Evolutionary conservation across 2,329 filamentous ascomycete species (phyloP).

Genomic region (Geosmithia flava): DNA sequence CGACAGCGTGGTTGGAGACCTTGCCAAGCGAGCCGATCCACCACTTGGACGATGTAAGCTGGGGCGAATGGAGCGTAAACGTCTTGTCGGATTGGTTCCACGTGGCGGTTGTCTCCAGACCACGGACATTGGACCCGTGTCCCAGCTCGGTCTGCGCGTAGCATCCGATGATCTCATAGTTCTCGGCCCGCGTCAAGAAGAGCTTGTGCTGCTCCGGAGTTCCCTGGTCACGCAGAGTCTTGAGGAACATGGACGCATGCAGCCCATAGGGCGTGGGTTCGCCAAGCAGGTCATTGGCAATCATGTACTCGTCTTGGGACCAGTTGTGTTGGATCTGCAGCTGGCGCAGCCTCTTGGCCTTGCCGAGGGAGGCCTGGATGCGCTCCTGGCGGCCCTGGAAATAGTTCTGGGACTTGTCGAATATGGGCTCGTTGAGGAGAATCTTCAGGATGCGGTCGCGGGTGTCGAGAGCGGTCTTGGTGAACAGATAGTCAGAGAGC

Average conservation of each 20-base stretch:
- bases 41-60: slow-evolving; percentile 69
- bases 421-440: slow-evolving; percentile 55
- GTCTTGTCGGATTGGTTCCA: slow-evolving; percentile 23
- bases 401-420: slow-evolving; percentile 70
- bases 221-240: slow-evolving; percentile 2
- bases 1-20: slow-evolving; percentile 64
- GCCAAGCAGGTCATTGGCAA: slow-evolving; percentile 56
- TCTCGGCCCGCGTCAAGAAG: not conserved
- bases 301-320: slow-evolving; percentile 48
- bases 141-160: slow-evolving; percentile 6
- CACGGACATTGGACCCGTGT: slow-evolving; percentile 5
- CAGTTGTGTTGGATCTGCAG: slow-evolving; percentile 57
- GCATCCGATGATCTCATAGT: slow-evolving; percentile 4
- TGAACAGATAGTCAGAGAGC: slow-evolving; percentile 57
- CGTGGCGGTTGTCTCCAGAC: slow-evolving; percentile 5
- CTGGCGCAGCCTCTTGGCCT: slow-evolving; percentile 58
- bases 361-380: slow-evolving; percentile 56
- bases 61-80: slow-evolving; percentile 62
- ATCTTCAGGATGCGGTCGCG: slow-evolving; percentile 49
- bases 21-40: slow-evolving; percentile 73
- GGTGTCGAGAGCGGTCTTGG: slow-evolving; percentile 48
- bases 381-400: slow-evolving; percentile 57
- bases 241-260: slow-evolving; percentile 5
- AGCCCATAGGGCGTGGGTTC: slow-evolving; percentile 41
- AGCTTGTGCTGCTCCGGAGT: slow-evolving; percentile 2